Evolutionary conservation across 257 asterid genomes (phyloP).

Genomic region (Solanum etuberosum): DNA sequence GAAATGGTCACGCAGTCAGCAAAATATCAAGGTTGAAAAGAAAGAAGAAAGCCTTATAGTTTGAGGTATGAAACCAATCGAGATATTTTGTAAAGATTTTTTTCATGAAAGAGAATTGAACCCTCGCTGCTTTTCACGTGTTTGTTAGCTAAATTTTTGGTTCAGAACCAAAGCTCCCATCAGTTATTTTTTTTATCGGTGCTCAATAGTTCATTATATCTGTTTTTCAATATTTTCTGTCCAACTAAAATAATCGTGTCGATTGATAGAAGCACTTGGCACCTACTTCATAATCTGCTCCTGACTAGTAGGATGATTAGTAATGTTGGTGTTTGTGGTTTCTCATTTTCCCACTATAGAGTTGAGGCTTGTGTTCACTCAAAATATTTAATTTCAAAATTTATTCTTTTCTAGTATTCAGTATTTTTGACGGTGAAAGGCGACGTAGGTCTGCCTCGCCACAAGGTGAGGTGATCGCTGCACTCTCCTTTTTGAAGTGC

Average conservation of each 20-base stretch:
- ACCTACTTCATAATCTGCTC: background rate
- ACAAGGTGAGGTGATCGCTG: too few species aligned
- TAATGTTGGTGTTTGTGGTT: background rate
- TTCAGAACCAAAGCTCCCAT: background rate
- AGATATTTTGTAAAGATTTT: background rate
- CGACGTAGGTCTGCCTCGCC: too few species aligned
- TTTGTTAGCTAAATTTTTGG: background rate
- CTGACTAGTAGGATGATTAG: background rate
- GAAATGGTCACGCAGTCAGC: background rate
- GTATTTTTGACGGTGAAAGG: too few species aligned
- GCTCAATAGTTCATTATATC: background rate
- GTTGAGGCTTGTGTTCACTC: background rate
- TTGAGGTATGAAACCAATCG: background rate
- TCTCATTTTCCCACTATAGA: background rate
- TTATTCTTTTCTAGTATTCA: background rate
- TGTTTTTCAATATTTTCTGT: background rate
- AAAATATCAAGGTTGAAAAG: background rate
- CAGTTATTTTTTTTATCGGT: background rate
- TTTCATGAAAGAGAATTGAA: background rate
- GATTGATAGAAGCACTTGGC: background rate
- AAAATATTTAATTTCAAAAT: background rate
- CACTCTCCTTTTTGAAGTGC: too few species aligned
- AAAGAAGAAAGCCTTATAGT: background rate
- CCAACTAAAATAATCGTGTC: background rate
- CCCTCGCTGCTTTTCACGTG: background rate